Conservation (phyloP, 2,329 filamentous ascomycete species). For the Graphiopsis chlorocephala region DNA sequence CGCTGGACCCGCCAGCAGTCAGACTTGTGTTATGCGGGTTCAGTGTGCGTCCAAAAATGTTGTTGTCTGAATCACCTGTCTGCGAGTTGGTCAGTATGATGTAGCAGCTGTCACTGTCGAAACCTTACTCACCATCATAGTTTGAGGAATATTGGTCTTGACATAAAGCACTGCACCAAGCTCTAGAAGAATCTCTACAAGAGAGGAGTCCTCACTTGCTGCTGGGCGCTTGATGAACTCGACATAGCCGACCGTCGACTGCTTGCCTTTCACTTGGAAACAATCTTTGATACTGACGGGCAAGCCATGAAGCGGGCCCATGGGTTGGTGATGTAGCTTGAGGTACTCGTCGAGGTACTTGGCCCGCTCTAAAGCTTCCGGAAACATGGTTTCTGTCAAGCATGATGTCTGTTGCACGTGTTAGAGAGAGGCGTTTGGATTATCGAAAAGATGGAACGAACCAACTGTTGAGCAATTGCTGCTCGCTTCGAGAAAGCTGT, state of each 20-base stretch:
- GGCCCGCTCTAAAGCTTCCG: slow-evolving; percentile 37
- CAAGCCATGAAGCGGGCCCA: slow-evolving; percentile 46
- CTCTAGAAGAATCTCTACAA: slow-evolving; percentile 45
- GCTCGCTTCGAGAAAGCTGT: slow-evolving; percentile 48
- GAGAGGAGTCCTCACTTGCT: slow-evolving; percentile 28
- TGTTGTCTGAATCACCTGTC: slow-evolving; percentile 53
- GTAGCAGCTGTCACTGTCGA: neutral
- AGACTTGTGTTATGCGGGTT: slow-evolving; percentile 49
- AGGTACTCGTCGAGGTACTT: slow-evolving; percentile 41
- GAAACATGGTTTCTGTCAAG: slow-evolving; percentile 42
- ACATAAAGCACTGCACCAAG: slow-evolving; percentile 50
- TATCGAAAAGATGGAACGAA: neutral
- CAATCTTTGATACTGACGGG: slow-evolving; percentile 37
- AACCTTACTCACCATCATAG: slow-evolving; percentile 41
- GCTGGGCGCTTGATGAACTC: slow-evolving; percentile 41
- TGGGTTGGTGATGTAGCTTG: slow-evolving; percentile 33
- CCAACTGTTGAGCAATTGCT: slow-evolving; percentile 45
- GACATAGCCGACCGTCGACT: slow-evolving; percentile 42
- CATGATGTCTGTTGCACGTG: slow-evolving; percentile 36
- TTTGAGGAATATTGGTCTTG: slow-evolving; percentile 57
- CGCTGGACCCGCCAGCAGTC: slow-evolving; percentile 53
- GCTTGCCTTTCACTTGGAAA: slow-evolving; percentile 36
- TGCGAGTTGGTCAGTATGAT: neutral
- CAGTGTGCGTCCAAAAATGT: slow-evolving; percentile 48
- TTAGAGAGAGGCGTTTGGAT: neutral